Evolutionary conservation across 768 basidiomycete genomes (phyloP).

Genomic region (Auricularia auricula-judae): DNA sequence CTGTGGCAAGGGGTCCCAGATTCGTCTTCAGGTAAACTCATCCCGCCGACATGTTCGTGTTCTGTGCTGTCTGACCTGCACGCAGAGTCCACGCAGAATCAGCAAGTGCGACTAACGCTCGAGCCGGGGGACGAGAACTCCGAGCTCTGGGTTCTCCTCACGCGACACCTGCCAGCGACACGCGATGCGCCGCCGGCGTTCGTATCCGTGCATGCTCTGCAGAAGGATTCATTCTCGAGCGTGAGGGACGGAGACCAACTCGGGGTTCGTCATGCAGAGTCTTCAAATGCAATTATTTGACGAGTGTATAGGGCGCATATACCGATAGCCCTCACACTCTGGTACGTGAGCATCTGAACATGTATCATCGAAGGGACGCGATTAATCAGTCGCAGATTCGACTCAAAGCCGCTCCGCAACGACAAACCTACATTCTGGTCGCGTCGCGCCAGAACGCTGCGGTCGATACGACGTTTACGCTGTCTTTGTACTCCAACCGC

Average conservation of each 20-base stretch:
- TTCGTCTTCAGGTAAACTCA: background rate
- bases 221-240: background rate
- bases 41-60: background rate
- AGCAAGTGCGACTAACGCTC: background rate
- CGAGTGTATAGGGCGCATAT: slow-evolving; percentile 23
- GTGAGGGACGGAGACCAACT: background rate
- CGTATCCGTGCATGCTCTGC: slow-evolving; percentile 38
- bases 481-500: slow-evolving; percentile 45
- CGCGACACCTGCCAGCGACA: slow-evolving; percentile 61
- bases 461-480: slow-evolving; percentile 48
- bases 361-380: too few species aligned
- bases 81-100: background rate
- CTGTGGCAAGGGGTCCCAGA: background rate
- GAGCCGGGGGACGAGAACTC: slow-evolving; percentile 13
- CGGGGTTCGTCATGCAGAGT: background rate
- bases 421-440: slow-evolving; percentile 22
- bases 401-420: background rate
- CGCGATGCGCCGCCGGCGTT: slow-evolving; percentile 49
- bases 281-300: background rate
- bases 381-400: background rate
- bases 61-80: background rate
- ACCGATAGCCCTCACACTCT: slow-evolving; percentile 36
- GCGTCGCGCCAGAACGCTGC: slow-evolving; percentile 61
- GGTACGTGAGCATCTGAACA: slow-evolving; percentile 13
- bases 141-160: slow-evolving; percentile 74